phyloP scores from a whole-genome alignment of 2,329 filamentous ascomycete genomes.

The Penicillium verrucosum region DNA sequence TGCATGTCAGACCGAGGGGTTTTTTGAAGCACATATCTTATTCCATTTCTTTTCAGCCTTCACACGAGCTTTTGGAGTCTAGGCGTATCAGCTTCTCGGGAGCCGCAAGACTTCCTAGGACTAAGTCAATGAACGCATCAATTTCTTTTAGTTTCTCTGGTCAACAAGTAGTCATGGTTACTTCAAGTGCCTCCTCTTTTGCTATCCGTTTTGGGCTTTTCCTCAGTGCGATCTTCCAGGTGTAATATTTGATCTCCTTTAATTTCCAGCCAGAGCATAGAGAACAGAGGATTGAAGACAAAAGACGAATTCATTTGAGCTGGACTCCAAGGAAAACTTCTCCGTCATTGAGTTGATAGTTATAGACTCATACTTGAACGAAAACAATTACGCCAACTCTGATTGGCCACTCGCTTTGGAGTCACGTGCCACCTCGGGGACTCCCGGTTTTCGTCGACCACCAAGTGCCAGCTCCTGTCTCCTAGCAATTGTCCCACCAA shows the following conservation, averaged over 20 bases:
- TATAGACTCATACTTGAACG: background rate
- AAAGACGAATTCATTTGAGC: background rate
- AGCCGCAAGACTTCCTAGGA: background rate
- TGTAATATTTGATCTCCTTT: too few species aligned
- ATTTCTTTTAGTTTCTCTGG: background rate
- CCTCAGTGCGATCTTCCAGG: background rate
- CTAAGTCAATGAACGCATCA: background rate
- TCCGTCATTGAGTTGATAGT: background rate
- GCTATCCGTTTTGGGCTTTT: background rate
- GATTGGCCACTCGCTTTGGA: constrained; percentile 25
- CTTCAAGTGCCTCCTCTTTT: background rate
- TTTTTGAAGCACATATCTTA: constrained; percentile 22
- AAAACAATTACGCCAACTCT: constrained; percentile 16
- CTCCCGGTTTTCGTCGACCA: constrained; percentile 38
- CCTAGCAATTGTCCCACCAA: constrained; percentile 28
- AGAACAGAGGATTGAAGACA: background rate
- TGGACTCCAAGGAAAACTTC: background rate
- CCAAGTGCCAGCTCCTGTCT: constrained; percentile 19
- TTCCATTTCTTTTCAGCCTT: constrained; percentile 9
- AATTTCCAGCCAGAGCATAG: too few species aligned
- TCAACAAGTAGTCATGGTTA: background rate
- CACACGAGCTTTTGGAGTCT: background rate
- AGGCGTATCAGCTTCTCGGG: background rate
- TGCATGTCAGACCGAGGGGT: constrained; percentile 18
- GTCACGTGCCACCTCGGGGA: constrained; percentile 26